Base-by-base conservation (phyloP, 1,284 basidiomycete genomes). In the Rhodofomes roseus region DNA sequence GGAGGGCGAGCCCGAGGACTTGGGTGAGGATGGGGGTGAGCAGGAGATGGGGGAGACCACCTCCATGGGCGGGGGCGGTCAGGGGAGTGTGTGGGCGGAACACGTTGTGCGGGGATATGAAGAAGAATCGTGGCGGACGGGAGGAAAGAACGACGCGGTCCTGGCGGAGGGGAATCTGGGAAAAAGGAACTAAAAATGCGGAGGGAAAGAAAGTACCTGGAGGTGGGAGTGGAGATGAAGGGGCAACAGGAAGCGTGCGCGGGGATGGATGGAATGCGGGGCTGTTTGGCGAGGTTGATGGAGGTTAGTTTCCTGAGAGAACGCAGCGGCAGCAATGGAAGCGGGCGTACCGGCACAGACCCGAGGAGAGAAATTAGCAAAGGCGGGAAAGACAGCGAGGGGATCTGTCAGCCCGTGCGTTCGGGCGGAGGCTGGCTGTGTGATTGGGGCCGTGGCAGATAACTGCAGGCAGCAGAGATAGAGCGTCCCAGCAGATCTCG, bases 241-340 rank as follows among this genome's bases (percentile, higher is more conserved):
- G 56, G 51, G 39, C 27, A 34, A 40, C 20, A 41, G 46, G 16
- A 46, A 27, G 48, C 29, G 46, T n/a, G 46, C 44, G 46, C 11
- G 31, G 55, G 25, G 36, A 34, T 52, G 50, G 50, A 29, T 53
- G 48, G 25, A 58, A 39, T 53, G 56, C 51, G 56, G 50, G 56
- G 56, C 34, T 46, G 55, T 52, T 37, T 25, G 46, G 55, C 41
- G 43, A 20, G 55, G 55, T 20, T 43, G 40, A 46, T 56, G 41
- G 34, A 56, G 44, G 58, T 59, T 53, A 55, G 53, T 54, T 54
- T 54, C 51, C 29, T 59, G 58, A 31, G 54, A 55, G 54, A 37
- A 55, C 27, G 39, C 29, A 4, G 37, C 34, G 57, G 46, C 50
- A 43, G 27, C 39, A 52, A 51, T 59, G 52, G 41, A 23, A 46